Percentiles rank a stretch among this genome's conserved stretches.
phyloP scores from a whole-genome alignment of 73 alveolate genomes.

The Uronychia setigera region DNA sequence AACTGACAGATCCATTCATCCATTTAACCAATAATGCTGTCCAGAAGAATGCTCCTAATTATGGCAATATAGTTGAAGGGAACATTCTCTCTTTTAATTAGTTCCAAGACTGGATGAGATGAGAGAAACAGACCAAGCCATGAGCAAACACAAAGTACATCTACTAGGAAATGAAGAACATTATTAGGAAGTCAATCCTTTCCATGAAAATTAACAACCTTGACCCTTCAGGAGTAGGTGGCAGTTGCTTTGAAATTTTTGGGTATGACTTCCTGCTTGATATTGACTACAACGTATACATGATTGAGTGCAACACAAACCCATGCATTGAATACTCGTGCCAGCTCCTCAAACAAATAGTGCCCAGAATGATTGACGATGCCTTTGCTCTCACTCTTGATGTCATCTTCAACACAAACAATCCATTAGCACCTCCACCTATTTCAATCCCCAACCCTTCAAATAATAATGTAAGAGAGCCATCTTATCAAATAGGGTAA shows the following conservation, averaged over 20 bases:
- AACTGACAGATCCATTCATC: conserved; percentile 48
- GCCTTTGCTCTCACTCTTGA: conserved; percentile 76
- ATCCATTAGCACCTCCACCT: not conserved
- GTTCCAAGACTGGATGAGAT: conserved; percentile 66
- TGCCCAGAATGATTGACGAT: conserved; percentile 79
- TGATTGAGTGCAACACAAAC: conserved; percentile 80
- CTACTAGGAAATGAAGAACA: conserved; percentile 60
- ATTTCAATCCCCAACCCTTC: not conserved
- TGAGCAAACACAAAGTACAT: conserved; percentile 59
- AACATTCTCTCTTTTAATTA: conserved; percentile 81
- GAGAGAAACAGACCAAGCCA: conserved; percentile 42
- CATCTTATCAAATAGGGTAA: too few relatives aligned
- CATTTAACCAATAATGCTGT: conserved; percentile 89
- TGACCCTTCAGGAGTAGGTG: conserved; percentile 63
- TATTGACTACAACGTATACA: conserved; percentile 65
- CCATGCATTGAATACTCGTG: conserved; percentile 80
- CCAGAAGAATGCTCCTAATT: conserved; percentile 77
- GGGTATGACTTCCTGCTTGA: conserved; percentile 87
- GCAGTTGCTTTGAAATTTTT: conserved; percentile 74
- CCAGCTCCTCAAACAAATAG: conserved; percentile 64
- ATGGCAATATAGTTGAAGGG: conserved; percentile 83
- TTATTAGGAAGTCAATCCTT: conserved; percentile 65
- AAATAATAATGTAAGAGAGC: too few relatives aligned
- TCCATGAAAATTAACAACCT: conserved; percentile 51
- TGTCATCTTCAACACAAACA: conserved; percentile 37